Evolutionary conservation across 2,329 filamentous ascomycete genomes (phyloP), one percentile per base, ranked within the genome.

Genomic region (Neonectria ditissima): DNA sequence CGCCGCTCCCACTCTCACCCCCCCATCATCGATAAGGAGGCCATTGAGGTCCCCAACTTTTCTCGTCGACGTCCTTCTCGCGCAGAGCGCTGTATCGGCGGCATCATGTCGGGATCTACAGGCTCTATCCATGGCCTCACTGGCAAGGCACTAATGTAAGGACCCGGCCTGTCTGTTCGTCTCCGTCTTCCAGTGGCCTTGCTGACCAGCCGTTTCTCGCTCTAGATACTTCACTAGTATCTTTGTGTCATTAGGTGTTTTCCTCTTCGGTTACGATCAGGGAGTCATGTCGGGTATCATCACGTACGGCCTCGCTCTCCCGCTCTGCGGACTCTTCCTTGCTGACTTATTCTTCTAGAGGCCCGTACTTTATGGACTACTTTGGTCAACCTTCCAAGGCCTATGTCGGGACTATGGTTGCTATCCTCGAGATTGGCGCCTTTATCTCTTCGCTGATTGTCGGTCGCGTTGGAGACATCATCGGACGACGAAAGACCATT

Each of bases 351-450:
- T 57, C 59, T 18, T 62, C n/a, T 57, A 97, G 94, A 62, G 94
- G 94, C 67, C 86, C 89, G 10, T 92, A 91, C 78, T 99, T 99
- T 78, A 92, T 91, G 78, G 89, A 94, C 77, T 97, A 97, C 79
- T 98, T 99, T 80, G 85, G 94, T 74, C 89, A 98, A 73, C 96
- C 96, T 20, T 91, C 92, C 24, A 88, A 88, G 72, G 93, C 94
- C 50, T 89, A 97, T 77, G 90, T 99, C 63, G 96, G 95, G 63
- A 98, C 94, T 28, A 98, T 98, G 91, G 96, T 99, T 62, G 95
- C 96, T 69, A 98, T 99, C 73, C 87, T 99, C 63, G 95, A 97
- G 81, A 84, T 98, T 56, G 96, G 96, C 63, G 96, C 96, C 39
- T 92, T 99, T 66, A 91, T 97, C 73, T 92, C 95, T 20, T 98